These are phyloP conservation scores for Lindgomyces ingoldianus DNA, from an alignment of 495 filamentous ascomycete genomes.

Conservation along the genomic window DNA sequence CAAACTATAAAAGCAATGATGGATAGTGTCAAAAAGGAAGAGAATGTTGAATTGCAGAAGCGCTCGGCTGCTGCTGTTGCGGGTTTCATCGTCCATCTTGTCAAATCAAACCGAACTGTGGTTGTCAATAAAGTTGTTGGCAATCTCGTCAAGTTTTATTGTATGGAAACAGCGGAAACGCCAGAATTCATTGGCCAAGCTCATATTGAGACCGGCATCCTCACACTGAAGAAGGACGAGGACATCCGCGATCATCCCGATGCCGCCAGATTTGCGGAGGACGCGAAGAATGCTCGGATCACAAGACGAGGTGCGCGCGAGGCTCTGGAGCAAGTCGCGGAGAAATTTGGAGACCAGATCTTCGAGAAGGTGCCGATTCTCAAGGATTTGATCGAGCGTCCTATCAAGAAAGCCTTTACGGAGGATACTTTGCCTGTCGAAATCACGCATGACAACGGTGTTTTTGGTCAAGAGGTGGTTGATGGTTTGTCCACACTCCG, in stretches of 20 bases:
- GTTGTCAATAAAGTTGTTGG: conserved; percentile 91
- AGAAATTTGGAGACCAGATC: conserved; percentile 73
- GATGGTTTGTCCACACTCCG: conserved; percentile 91
- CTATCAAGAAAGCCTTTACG: conserved; percentile 71
- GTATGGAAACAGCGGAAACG: conserved; percentile 94
- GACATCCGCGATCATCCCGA: conserved; percentile 90
- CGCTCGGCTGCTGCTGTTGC: conserved; percentile 84
- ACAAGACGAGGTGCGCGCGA: conserved; percentile 92
- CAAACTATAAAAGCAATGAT: conserved; percentile 92
- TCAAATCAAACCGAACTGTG: conserved; percentile 68
- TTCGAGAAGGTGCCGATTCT: conserved; percentile 81
- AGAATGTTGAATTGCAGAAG: conserved; percentile 84
- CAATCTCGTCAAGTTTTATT: conserved; percentile 94
- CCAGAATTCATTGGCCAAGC: conserved; percentile 87
- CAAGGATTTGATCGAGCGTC: conserved; percentile 72
- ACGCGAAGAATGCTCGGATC: conserved; percentile 82
- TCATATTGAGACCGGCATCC: conserved; percentile 69
- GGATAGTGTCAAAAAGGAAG: conserved; percentile 96
- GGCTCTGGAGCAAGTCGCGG: conserved; percentile 82
- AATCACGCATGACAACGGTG: conserved; percentile 65
- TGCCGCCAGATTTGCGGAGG: conserved; percentile 81
- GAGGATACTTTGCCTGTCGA: conserved; percentile 67
- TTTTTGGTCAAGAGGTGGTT: conserved; percentile 85
- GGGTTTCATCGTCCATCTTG: conserved; percentile 81
- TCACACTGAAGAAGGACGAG: conserved; percentile 94